phyloP scores from a whole-genome alignment of 2,329 filamentous ascomycete genomes.

The Dendrostoma leiphaemia region DNA sequence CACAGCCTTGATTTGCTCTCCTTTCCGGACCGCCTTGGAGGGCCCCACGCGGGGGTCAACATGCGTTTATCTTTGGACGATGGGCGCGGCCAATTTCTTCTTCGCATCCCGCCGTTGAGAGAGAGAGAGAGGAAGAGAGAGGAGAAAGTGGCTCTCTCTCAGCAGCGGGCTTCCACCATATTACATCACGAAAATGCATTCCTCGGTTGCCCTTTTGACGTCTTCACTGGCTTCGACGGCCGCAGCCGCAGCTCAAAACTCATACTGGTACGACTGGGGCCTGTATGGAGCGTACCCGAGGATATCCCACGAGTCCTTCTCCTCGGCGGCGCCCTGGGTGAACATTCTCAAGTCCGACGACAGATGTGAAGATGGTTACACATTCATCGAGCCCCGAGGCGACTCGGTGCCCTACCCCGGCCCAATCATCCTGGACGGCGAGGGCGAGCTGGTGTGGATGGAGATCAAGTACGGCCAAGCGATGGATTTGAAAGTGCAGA shows the following conservation, averaged over 20 bases:
- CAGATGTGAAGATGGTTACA: conserved; percentile 16
- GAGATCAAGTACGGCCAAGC: conserved; percentile 21
- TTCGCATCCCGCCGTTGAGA: not conserved
- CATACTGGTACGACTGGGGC: conserved; percentile 18
- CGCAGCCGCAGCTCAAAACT: not conserved
- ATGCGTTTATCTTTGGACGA: not conserved
- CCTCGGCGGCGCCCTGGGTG: conserved; percentile 13
- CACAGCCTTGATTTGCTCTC: not conserved
- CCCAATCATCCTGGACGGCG: conserved; percentile 25
- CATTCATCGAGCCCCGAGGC: conserved; percentile 20
- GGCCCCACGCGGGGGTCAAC: not conserved
- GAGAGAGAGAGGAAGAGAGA: no score
- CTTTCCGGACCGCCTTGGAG: not conserved
- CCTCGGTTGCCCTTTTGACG: not conserved
- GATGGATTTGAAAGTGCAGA: conserved; percentile 25
- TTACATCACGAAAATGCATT: not conserved
- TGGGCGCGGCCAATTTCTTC: not conserved
- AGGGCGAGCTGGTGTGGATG: conserved; percentile 27
- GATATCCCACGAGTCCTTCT: conserved; percentile 17
- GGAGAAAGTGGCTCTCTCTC: no score
- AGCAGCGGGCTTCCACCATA: no score
- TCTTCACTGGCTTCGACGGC: not conserved
- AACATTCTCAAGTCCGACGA: conserved; percentile 20
- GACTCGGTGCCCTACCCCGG: conserved; percentile 15
- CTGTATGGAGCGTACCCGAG: conserved; percentile 20